Evolutionary conservation across 371 early-diverging fungal genomes (phyloP), one percentile per base, ranked within the genome.

Genomic region (Apophysomyces sp.): DNA sequence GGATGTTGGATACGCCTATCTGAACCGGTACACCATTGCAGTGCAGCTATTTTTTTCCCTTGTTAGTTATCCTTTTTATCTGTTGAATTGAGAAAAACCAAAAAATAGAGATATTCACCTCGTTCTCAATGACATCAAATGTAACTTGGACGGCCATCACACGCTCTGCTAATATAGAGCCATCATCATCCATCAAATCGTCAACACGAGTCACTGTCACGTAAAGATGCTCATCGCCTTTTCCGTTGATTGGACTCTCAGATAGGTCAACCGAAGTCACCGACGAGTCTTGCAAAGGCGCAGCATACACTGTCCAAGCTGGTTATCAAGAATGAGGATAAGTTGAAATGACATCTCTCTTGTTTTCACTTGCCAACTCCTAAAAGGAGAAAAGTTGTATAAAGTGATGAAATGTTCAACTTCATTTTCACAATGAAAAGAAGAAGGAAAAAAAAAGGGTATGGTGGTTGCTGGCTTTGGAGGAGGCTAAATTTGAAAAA

Each of bases 131-230:
- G 24, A 91, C 83, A 65, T 89, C 89, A 78, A 91, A 91, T 56
- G 83, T 77, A 34, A 91, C 81, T 52, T 80, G 78, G 29, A 91
- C 86, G 40, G 87, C 78, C 79, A 85, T 78, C 52, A 89, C 57
- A 41, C 84, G 80, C 71, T 87, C 89, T 40, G 89, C 91, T 37
- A 88, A 62, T 56, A 87, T 69, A 55, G 80, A 72, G 52, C 86
- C 84, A 62, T 86, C 82, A 66, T 87, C 82, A 41, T 86, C 86
- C 13, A 92, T 63, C 24, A 92, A 80, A 58, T 88, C 87, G 67
- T 92, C 92, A 1, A 86, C 80, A 31, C 92, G 85, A 57, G 82
- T 79, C 18, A 87, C 87, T n/a, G 86, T 85, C 30, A 88, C 87
- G 61, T 74, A 78, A 40, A 81, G 68, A 55, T 74, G 73, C 21